Base-by-base conservation (phyloP, 345 rosid genomes). In the Reutealis trisperma region DNA sequence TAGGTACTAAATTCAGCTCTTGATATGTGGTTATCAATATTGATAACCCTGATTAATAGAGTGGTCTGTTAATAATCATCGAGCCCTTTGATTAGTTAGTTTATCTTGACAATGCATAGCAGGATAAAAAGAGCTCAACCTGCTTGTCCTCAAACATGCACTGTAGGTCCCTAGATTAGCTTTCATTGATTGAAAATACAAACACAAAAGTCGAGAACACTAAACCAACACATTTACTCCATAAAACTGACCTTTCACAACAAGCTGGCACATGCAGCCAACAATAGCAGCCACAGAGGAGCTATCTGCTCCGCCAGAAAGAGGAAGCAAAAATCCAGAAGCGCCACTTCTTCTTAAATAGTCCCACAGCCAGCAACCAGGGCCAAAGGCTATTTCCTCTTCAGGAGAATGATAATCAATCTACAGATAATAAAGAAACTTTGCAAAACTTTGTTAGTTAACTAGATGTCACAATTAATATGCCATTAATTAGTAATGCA, bases 221-320 rank as follows among this genome's bases (percentile, higher is more conserved):
- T 25, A 61, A 12, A 13, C 18, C 42, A 63, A 27, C 12, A 63
- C 21, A 25, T 63, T 32, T 14, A 63, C 42, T 63, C 30, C 12
- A 60, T n/a, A 25, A 66, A 78, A 47, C 70, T 75, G 64, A 95
- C 99, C 98, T 90, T 91, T 89, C 61, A 95, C 90, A 65, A 95
- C 96, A 75, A 95, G 93, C 81, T 95, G 98, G 84, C 99, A 93
- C 99, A 95, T 95, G 88, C 99, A 92, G 64, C 99, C 99, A 84
- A 95, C 99, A 69, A 95, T 95, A 75, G 99, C 98, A 78, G 98
- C 99, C 52, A 95, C 99, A 55, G 97, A 88, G 64, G 99, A 95
- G 86, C 99, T 93, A 76, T 95, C 99, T 74, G 99, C 99, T 21
- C 99, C 98, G 49, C 99, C 99, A 81, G 99, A 95, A 71, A 93